Conservation (phyloP, 2,329 filamentous ascomycete species). For the Microdochium bolleyi region DNA sequence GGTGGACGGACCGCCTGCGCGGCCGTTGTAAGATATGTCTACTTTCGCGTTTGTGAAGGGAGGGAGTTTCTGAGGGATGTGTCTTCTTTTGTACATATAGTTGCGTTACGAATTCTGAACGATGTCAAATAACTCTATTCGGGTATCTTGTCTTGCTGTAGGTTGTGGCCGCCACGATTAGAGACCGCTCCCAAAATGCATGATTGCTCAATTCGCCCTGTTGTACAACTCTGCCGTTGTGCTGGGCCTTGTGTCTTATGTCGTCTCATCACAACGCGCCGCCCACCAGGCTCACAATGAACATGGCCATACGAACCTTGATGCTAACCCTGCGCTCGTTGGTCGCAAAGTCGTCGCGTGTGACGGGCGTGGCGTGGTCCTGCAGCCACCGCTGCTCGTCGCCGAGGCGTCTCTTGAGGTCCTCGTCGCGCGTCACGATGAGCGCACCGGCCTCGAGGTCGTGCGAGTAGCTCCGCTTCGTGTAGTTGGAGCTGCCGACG, state of each 20-base stretch:
- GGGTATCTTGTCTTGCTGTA: too few species aligned
- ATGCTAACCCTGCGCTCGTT: conserved; percentile 78
- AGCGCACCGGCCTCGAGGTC: conserved; percentile 87
- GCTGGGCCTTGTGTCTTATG: not conserved
- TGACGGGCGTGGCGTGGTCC: conserved; percentile 61
- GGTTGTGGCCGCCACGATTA: too few species aligned
- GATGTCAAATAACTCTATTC: not conserved
- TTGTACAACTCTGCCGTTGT: not conserved
- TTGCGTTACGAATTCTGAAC: conserved; percentile 2
- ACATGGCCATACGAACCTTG: conserved; percentile 84
- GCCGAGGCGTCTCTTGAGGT: conserved; percentile 62
- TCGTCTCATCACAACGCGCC: conserved; percentile 60
- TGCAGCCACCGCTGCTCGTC: conserved; percentile 77
- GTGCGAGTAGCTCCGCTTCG: conserved; percentile 82
- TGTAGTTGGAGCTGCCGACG: conserved; percentile 92
- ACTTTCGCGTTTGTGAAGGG: too few species aligned
- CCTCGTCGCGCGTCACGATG: conserved; percentile 71
- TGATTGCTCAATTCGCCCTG: too few species aligned
- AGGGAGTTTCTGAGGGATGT: too few species aligned
- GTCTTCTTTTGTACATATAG: not conserved
- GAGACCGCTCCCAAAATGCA: too few species aligned
- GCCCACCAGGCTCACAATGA: conserved; percentile 79
- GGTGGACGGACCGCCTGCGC: conserved; percentile 7
- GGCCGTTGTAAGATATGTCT: not conserved
- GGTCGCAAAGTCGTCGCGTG: conserved; percentile 69